These are phyloP conservation scores for Pseudognaphalium luteoalbum DNA, from an alignment of 129 eudicot genomes.

Conservation along the genomic window DNA sequence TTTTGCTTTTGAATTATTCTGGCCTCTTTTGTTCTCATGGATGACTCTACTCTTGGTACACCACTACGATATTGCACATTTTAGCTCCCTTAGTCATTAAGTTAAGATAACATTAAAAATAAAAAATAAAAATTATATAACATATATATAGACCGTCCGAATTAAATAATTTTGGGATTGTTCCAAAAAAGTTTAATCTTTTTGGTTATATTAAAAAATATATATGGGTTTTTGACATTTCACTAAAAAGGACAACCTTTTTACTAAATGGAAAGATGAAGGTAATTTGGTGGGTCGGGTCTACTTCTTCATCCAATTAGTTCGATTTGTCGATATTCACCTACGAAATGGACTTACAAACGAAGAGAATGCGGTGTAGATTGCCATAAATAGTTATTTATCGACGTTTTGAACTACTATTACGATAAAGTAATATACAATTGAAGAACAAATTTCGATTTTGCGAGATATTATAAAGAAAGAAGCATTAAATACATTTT, in stretches of 20 bases:
- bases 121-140: neutral
- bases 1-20: slow-evolving; percentile 26
- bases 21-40: neutral
- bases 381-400: too few relatives aligned
- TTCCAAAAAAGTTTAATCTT: neutral
- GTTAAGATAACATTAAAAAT: slow-evolving; percentile 21
- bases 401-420: too few relatives aligned
- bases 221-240: neutral
- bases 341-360: too few relatives aligned
- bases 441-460: too few relatives aligned
- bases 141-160: neutral
- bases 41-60: slow-evolving; percentile 15
- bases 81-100: slow-evolving; percentile 28
- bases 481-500: too few relatives aligned
- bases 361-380: too few relatives aligned
- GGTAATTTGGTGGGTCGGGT: neutral
- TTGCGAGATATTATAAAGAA: too few relatives aligned
- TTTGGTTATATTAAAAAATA: neutral
- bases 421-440: too few relatives aligned
- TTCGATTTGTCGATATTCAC: neutral
- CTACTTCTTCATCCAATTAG: neutral
- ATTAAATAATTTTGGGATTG: neutral
- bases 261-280: neutral
- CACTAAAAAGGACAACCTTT: neutral
- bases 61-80: slow-evolving; percentile 18